Evolutionary conservation across 2,329 filamentous ascomycete species (phyloP), one percentile per base, ranked within the genome.

Genomic region (Hypoxylon sp.): DNA sequence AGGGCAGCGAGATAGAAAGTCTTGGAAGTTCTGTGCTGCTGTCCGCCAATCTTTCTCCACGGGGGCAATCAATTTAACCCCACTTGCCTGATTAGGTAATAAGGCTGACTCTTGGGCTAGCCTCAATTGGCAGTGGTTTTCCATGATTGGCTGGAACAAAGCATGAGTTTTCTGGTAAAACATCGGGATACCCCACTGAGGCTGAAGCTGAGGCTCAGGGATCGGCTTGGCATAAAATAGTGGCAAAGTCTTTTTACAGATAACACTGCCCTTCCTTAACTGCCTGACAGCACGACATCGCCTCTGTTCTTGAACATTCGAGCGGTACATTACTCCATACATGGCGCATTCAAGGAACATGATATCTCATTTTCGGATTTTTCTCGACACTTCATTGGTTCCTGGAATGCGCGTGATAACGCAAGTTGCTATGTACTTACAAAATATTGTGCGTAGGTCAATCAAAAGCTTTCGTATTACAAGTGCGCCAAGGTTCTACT

Each of bases 41-140:
- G n/a, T 44, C 50, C 29, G 37, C 50, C 19, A 33, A 46, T 48
- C 39, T 44, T 53, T 65, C 55, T 55, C 55, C 54, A 59, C 50
- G 33, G 44, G 58, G 57, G 10, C 53, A 56, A 46, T 57, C 37
- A 31, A 50, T 57, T 11, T 44, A 57, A 57, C 63, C 29, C 67
- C 67, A 67, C 64, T 65, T 67, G 19, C 57, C 53, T n/a, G 19
- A 67, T 62, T 55, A 54, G 24, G 64, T 54, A 70, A 26, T 67
- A 67, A 67, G 67, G 67, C 67, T 67, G 61, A 63, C 31, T 46
- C 24, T 19, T n/a, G 26, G 29, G 63, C 55, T 59, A 63, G 17
- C 59, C 44, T 24, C 26, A 63, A 64, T 11, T 9, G 47, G 60
- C 35, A 64, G 29, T 29, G 24, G 39, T 51, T 63, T 50, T 14